Evolutionary conservation across 2,329 filamentous ascomycete species (phyloP), one percentile per base, ranked within the genome.

Genomic region (Calonectria hongkongensis): DNA sequence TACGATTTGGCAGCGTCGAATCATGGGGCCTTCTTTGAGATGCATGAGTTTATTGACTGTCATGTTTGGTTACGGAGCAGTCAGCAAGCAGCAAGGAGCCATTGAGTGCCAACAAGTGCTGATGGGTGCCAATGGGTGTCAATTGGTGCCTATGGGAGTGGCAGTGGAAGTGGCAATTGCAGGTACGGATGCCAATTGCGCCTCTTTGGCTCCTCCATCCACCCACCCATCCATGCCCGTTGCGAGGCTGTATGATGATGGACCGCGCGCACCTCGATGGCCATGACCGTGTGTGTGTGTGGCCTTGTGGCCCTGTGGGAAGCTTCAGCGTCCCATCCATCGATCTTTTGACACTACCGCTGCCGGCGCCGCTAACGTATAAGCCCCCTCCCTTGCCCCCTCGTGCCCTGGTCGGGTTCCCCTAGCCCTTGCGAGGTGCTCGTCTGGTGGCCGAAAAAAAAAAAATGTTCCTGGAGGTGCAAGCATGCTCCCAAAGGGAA

Each of bases 271-370:
- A 33, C 30, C 30, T 58, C 54, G 54, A 58, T 6, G 33, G 7
- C 28, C 51, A 13, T 56, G 51, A 18, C 51, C 51, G 33, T 21
- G 21, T 21, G 21, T 21, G 21, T 21, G 21, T 21, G 21, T 21
- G 21, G 21, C 21, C 21, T 21, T 21, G 21, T 58, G 33, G 33
- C 33, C 33, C 5, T 36, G 33, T 36, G 33, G 54, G 54, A 58
- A 58, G 54, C 54, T 58, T 58, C 41, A 64, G 43, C 60, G 41
- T 47, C 60, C n/a, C 60, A 64, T 64, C 54, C 54, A 58, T 58
- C 54, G 54, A 58, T 58, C 54, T 58, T 36, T n/a, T 36, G 54
- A 58, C 30, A 33, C 54, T 64, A 64, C 28, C 28, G 60, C 43
- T 48, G 41, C 60, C 60, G 27, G 36, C 41, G 41, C 41, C 60